phyloP scores from a whole-genome alignment of 345 rosid genomes.

The Zanthoxylum bungeanum region DNA sequence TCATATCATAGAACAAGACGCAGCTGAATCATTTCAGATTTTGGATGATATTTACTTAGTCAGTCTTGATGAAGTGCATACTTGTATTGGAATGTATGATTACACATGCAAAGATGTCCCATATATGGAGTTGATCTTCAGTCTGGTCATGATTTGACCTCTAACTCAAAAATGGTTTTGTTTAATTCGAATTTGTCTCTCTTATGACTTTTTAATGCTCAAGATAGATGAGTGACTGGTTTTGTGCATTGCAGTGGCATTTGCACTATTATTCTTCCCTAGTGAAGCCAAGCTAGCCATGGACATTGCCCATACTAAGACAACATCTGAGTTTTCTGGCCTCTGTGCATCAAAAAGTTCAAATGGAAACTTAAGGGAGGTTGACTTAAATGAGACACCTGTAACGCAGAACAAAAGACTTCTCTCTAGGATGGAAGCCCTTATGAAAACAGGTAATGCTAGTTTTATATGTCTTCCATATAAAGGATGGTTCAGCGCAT shows the following conservation, averaged over 20 bases:
- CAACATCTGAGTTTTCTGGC: conserved; percentile 64
- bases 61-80: neutral
- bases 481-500: no score
- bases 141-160: neutral
- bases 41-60: neutral
- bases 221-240: neutral
- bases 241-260: conserved; percentile 60
- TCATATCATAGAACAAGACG: neutral
- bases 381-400: conserved; percentile 91
- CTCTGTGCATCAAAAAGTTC: conserved; percentile 53
- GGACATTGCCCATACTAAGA: conserved; percentile 79
- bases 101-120: neutral
- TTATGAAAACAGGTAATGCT: conserved; percentile 78
- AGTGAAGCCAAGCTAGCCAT: conserved; percentile 90
- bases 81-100: neutral
- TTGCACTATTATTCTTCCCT: conserved; percentile 82
- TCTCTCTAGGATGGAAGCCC: conserved; percentile 69
- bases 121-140: neutral
- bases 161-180: neutral
- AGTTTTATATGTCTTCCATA: conserved; percentile 1
- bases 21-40: neutral
- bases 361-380: conserved; percentile 65
- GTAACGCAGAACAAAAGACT: conserved; percentile 63
- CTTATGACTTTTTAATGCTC: neutral
- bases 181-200: neutral